Evolutionary conservation across 2,329 filamentous ascomycete genomes (phyloP).

Genomic region (Plenodomus lindquistii): DNA sequence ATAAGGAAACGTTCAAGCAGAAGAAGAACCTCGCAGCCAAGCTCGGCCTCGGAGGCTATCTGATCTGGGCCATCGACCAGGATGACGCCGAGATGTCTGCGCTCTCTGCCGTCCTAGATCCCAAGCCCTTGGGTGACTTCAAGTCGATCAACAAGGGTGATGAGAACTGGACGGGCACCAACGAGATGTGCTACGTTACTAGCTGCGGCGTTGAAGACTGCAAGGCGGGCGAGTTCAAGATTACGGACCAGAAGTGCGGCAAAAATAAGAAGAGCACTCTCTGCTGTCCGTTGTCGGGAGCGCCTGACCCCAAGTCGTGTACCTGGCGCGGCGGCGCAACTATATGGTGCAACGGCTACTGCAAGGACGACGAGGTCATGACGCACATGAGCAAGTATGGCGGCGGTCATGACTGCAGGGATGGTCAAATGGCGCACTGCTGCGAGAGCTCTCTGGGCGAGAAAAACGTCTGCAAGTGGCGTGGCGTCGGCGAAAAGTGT

Average conservation of each 20-base stretch:
- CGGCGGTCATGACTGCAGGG: slow-evolving; percentile 24
- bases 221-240: slow-evolving; percentile 31
- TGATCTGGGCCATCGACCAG: slow-evolving; percentile 3
- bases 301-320: slow-evolving; percentile 36
- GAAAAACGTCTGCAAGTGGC: slow-evolving; percentile 29
- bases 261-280: slow-evolving; percentile 17
- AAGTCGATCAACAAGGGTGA: slow-evolving; percentile 5
- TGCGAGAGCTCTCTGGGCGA: slow-evolving; percentile 27
- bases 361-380: slow-evolving; percentile 17
- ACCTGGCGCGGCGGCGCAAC: slow-evolving; percentile 35
- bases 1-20: slow-evolving; percentile 48
- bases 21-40: slow-evolving; percentile 52
- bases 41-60: slow-evolving; percentile 7
- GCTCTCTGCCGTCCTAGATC: slow-evolving; percentile 8
- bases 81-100: background rate
- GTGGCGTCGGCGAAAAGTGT: slow-evolving; percentile 7
- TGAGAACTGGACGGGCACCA: slow-evolving; percentile 15
- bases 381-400: slow-evolving; percentile 26
- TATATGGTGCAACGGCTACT: slow-evolving; percentile 23
- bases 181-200: slow-evolving; percentile 32
- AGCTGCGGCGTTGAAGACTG: slow-evolving; percentile 31
- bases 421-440: slow-evolving; percentile 35
- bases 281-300: slow-evolving; percentile 6
- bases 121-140: slow-evolving; percentile 7
- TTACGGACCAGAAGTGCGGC: slow-evolving; percentile 35